Percentiles rank a stretch among this genome's conserved stretches.
These are phyloP conservation scores for Dothidotthia symphoricarpi DNA, from an alignment of 2,329 filamentous ascomycete species.

Conservation along the genomic window DNA sequence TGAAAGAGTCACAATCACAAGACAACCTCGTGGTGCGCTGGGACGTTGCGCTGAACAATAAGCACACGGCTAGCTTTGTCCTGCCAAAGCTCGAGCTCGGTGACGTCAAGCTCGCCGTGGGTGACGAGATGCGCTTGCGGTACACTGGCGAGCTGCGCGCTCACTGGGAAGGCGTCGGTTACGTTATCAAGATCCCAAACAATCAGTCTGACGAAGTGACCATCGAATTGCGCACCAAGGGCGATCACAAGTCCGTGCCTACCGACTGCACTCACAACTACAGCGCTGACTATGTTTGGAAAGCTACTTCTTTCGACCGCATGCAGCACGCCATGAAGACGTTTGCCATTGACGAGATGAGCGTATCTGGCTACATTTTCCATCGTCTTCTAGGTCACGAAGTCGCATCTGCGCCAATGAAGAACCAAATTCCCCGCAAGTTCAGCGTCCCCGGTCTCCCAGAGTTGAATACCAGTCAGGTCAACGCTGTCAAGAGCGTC, in stretches of 20 bases:
- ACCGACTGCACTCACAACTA: slow-evolving; percentile 98
- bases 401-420: slow-evolving; percentile 91
- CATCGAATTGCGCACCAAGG: slow-evolving; percentile 88
- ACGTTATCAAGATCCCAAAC: slow-evolving; percentile 99
- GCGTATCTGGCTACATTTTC: slow-evolving; percentile 97
- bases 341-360: slow-evolving; percentile 96
- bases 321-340: slow-evolving; percentile 99
- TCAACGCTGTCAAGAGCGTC: slow-evolving; percentile 93
- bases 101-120: slow-evolving; percentile 95
- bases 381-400: slow-evolving; percentile 94
- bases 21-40: slow-evolving; percentile 92
- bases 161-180: slow-evolving; percentile 95
- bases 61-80: slow-evolving; percentile 92
- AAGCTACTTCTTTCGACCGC: slow-evolving; percentile 96
- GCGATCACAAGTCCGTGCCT: slow-evolving; percentile 92
- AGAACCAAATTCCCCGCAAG: slow-evolving; percentile 92
- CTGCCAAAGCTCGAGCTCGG: slow-evolving; percentile 96
- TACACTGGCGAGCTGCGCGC: slow-evolving; percentile 92
- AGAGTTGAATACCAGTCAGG: slow-evolving; percentile 92
- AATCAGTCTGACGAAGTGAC: slow-evolving; percentile 98
- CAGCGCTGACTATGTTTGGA: slow-evolving; percentile 98
- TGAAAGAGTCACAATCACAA: slow-evolving; percentile 97
- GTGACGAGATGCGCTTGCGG: slow-evolving; percentile 95
- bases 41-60: slow-evolving; percentile 95
- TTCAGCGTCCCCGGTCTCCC: slow-evolving; percentile 93